Base-by-base conservation (phyloP, 2,329 filamentous ascomycete genomes). In the Torrubiella hemipterigena region DNA sequence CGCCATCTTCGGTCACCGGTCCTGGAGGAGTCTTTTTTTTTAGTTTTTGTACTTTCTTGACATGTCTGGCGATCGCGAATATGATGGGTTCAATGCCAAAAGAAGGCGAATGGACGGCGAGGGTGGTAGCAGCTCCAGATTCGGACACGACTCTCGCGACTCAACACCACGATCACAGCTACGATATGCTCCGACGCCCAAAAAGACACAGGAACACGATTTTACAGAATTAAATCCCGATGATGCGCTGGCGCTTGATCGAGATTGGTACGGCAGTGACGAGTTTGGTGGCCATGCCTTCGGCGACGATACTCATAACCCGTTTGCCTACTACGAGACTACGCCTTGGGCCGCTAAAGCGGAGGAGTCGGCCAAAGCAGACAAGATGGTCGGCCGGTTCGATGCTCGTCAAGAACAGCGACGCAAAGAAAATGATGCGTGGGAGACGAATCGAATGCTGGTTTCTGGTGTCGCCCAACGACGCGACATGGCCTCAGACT, bases 361-460 rank as follows among this genome's bases (percentile, higher is more conserved):
- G 48, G 83, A 93, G 51, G 85, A 93, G 54, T 70, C 70, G 12
- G 79, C 76, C 11, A 59, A 86, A 51, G 67, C 76, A 7, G 83
- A 93, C 55, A 91, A 84, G 65, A 91, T 91, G 61, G 68, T 77
- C 5, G 77, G 70, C 31, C 77, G 71, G 45, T 72, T 66, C 46
- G 71, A 63, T 32, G 81, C 81, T 27, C 71, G 82, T 30, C 77
- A 79, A 38, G 68, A 84, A 35, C 85, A 94, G 56, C 83, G 87
- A 45, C 84, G 94, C 53, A 86, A 82, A 50, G 91, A 98, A 50
- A 86, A 91, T 26, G 91, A 98, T 56, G 89, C 87, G 0, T 98
- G 91, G 91, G 93, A 98, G 56, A 91, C 89, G 12, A 98, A 98
- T 53, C 82, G 91, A 36, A 96, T 98, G 91, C 68, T 98, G 38